Evolutionary conservation across 129 eudicot species (phyloP), one percentile per base, ranked within the genome.

Genomic region (Escallonia herrerae): DNA sequence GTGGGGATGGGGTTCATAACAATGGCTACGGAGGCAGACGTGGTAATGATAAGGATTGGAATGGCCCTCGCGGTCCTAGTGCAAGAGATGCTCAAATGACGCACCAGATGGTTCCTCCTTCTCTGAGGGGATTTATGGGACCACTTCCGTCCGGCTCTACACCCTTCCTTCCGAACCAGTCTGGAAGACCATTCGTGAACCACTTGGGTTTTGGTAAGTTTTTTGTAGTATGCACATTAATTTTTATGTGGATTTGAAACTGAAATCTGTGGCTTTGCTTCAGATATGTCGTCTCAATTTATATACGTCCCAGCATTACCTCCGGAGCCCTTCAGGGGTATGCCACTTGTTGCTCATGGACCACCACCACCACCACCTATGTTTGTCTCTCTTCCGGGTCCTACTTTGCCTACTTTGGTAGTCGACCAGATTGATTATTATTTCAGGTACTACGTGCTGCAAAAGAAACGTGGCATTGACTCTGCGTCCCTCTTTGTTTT

Each of bases 371-470:
- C 56, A 11, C 67, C 56, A 11, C 15, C 90, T 42, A 40, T 73
- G 64, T 72, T 60, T 69, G 62, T 64, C 40, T 82, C 85, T 37
- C 10, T 43, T 61, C 43, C 63, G 63, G 83, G 79, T 22, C 65
- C 73, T 53, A 62, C 75, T 70, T 56, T 86, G 70, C 74, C 62
- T 48, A 67, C 57, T 56, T 46, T 42, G 63, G 71, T 90, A 60
- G 83, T 83, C 48, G 77, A 70, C 8, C 95, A 90, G 58, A 81
- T 90, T 47, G 95, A 90, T 53, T 90, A 76, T 67, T 90, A 90
- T 77, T 90, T 90, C 80, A 86, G 95, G 97, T 90, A 66, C 43
- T 43, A 22, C 1, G 33, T 22, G 33, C 33, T 22, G 33, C 33
- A 22, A 22, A 22, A 22, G 33, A 22, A 22, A 22, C 33, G 33